phyloP scores from a whole-genome alignment of 352 stramenopile species.

The Phytophthora cajani region DNA sequence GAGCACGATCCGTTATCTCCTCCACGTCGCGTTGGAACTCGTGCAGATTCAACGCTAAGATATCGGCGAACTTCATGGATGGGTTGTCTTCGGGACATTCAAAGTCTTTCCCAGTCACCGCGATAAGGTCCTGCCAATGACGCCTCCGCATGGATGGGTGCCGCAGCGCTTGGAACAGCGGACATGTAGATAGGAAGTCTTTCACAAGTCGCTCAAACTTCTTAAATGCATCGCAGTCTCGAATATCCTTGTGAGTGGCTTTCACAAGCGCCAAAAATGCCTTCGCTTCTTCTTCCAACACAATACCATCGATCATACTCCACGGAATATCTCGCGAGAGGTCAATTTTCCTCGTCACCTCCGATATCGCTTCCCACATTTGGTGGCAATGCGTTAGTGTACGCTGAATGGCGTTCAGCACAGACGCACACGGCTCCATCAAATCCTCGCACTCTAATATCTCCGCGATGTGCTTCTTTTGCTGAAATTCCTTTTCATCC shows the following conservation, averaged over 20 bases:
- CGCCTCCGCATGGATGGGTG: conserved; percentile 78
- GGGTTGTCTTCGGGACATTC: conserved; percentile 76
- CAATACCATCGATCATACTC: conserved; percentile 90
- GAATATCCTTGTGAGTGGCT: conserved; percentile 85
- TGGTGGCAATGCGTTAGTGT: conserved; percentile 81
- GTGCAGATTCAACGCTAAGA: conserved; percentile 87
- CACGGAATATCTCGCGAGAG: conserved; percentile 91
- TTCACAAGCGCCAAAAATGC: conserved; percentile 89
- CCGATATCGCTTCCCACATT: conserved; percentile 88
- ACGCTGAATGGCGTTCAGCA: conserved; percentile 76
- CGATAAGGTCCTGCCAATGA: conserved; percentile 77
- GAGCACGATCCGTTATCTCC: conserved; percentile 91
- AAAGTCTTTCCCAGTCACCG: conserved; percentile 61
- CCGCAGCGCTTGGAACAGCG: conserved; percentile 78
- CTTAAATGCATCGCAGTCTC: conserved; percentile 92
- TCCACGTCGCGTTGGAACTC: conserved; percentile 85
- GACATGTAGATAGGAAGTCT: conserved; percentile 81
- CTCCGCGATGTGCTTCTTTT: conserved; percentile 88
- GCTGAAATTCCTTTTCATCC: conserved; percentile 46
- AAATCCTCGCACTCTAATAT: conserved; percentile 94
- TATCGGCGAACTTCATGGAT: conserved; percentile 75
- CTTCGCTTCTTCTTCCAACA: conserved; percentile 95
- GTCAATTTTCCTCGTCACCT: conserved; percentile 91
- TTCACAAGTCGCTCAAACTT: conserved; percentile 81
- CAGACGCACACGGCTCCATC: conserved; percentile 80